phyloP scores from a whole-genome alignment of 2,329 filamentous ascomycete genomes.

The Fonsecaea erecta region DNA sequence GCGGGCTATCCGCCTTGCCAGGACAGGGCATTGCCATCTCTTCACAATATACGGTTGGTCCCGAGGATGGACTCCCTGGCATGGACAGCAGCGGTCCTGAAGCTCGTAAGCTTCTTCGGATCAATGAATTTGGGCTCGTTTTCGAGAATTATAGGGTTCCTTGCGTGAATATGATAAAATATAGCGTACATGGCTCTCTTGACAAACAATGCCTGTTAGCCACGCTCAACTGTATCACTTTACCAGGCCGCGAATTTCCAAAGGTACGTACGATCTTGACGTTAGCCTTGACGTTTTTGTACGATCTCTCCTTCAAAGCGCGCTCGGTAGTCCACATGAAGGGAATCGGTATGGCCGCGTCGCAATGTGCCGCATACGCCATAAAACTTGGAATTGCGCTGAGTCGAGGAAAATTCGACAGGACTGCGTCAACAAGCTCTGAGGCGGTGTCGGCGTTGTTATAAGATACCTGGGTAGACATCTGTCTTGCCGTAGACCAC shows the following conservation, averaged over 20 bases:
- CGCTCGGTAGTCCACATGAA: constrained; percentile 11
- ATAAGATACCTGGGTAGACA: constrained; percentile 17
- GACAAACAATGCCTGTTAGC: too few species aligned
- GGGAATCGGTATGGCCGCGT: constrained; percentile 21
- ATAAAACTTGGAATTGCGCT: constrained; percentile 19
- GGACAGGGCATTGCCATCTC: not conserved
- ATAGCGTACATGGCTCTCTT: constrained; percentile 20
- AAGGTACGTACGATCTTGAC: constrained; percentile 16
- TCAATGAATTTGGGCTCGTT: constrained; percentile 18
- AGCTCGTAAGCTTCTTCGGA: constrained; percentile 9
- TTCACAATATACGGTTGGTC: constrained; percentile 20
- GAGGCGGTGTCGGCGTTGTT: constrained; percentile 19
- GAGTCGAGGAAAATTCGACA: not conserved
- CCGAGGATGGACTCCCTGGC: constrained; percentile 22
- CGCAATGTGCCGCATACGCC: constrained; percentile 18
- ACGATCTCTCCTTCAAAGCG: constrained; percentile 2
- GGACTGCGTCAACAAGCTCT: constrained; percentile 11
- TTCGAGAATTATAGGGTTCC: constrained; percentile 3
- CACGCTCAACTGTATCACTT: too few species aligned
- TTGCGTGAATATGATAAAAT: constrained; percentile 21
- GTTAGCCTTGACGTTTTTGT: constrained; percentile 14
- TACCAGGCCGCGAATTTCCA: constrained; percentile 17
- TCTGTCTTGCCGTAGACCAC: constrained; percentile 15
- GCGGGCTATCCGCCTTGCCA: constrained; percentile 1
- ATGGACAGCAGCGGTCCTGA: constrained; percentile 8